These are phyloP conservation scores for Termitomyces eurrhizus DNA, from an alignment of 768 basidiomycete species.

Conservation along the genomic window DNA sequence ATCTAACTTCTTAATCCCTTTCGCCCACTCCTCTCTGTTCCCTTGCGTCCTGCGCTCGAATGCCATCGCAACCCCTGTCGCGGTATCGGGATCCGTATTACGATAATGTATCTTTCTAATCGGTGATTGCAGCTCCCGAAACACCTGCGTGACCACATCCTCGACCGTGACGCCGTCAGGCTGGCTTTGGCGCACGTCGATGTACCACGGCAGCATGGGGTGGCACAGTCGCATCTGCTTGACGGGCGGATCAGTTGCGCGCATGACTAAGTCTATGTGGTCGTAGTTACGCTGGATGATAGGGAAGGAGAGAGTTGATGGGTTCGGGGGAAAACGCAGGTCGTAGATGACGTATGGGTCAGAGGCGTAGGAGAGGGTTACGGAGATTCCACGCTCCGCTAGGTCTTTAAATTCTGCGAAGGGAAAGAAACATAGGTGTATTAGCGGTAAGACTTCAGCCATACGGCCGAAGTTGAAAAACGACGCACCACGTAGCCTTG, in stretches of 20 bases:
- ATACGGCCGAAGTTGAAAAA: not conserved
- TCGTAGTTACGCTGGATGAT: slow-evolving; percentile 18
- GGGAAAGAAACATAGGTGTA: not conserved
- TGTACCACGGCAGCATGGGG: slow-evolving; percentile 60
- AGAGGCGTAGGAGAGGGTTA: not conserved
- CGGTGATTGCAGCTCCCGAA: slow-evolving; percentile 34
- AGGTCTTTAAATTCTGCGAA: not conserved
- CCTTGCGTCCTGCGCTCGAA: slow-evolving; percentile 43
- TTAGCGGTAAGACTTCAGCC: not conserved
- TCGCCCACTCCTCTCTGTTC: slow-evolving; percentile 24
- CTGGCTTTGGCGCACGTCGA: slow-evolving; percentile 47
- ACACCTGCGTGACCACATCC: slow-evolving; percentile 50
- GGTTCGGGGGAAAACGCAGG: not conserved
- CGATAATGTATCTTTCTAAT: slow-evolving; percentile 54
- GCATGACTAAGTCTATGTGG: slow-evolving; percentile 48
- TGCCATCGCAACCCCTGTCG: slow-evolving; percentile 38
- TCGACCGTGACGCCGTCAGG: slow-evolving; percentile 55
- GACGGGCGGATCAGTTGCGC: slow-evolving; percentile 49
- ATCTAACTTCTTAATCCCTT: slow-evolving; percentile 56
- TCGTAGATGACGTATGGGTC: not conserved
- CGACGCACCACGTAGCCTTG: not conserved
- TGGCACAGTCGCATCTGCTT: slow-evolving; percentile 53
- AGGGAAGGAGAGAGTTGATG: not conserved
- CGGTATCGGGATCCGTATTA: slow-evolving; percentile 45
- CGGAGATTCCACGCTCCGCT: not conserved